A percentile compares a stretch with the other conserved stretches of the same genome.
These are phyloP conservation scores for Tulasnella sp. DNA, from an alignment of 768 basidiomycete species.

Conservation along the genomic window DNA sequence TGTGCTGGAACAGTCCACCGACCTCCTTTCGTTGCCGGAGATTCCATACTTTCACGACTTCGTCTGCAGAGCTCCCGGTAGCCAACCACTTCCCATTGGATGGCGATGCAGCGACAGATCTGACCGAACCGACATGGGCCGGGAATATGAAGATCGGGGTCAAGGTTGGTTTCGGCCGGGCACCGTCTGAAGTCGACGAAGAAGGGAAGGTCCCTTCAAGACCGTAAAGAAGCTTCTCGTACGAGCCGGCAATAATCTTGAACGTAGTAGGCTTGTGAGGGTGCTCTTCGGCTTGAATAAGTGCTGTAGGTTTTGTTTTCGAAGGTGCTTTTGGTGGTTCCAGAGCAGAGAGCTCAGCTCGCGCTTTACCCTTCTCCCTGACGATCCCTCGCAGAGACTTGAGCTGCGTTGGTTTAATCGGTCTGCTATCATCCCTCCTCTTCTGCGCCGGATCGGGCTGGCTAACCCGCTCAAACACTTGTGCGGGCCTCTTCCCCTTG, in stretches of 20 bases:
- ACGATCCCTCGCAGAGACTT: slow-evolving; percentile 9
- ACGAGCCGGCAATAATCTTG: slow-evolving; percentile 87
- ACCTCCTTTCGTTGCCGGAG: slow-evolving; percentile 86
- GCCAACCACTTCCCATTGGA: slow-evolving; percentile 94
- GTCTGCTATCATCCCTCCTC: neutral
- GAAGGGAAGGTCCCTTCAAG: slow-evolving; percentile 55
- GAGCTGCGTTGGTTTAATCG: neutral
- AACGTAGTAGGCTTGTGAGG: slow-evolving; percentile 48
- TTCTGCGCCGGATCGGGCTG: neutral
- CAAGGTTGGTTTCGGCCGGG: slow-evolving; percentile 44
- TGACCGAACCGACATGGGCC: slow-evolving; percentile 90
- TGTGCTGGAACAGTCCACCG: slow-evolving; percentile 90
- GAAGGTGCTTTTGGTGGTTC: neutral
- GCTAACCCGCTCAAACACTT: neutral
- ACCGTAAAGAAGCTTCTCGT: slow-evolving; percentile 94
- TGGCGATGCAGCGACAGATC: slow-evolving; percentile 83
- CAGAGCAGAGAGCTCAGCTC: neutral
- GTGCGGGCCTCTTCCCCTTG: neutral
- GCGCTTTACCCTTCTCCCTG: neutral
- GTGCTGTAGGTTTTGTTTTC: slow-evolving; percentile 34
- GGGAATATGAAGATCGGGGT: slow-evolving; percentile 94
- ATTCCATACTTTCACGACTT: slow-evolving; percentile 97
- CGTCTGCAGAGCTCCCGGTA: slow-evolving; percentile 84
- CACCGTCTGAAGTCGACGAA: slow-evolving; percentile 1
- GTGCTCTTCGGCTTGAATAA: slow-evolving; percentile 39